Evolutionary conservation across 208 protist species (phyloP).

Genomic region (Leishmania martiniquensis): DNA sequence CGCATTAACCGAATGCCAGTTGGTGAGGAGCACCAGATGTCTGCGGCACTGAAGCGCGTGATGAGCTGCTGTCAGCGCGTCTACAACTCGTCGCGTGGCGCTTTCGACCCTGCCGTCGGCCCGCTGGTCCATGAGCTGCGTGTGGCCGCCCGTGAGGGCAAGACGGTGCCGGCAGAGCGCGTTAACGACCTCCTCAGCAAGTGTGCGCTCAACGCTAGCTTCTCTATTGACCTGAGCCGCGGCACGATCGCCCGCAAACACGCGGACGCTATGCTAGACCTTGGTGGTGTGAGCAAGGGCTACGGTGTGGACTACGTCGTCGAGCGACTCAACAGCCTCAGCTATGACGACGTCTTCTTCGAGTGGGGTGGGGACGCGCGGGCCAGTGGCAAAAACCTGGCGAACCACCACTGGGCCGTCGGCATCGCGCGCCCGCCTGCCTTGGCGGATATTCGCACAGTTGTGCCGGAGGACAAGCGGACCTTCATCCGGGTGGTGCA

Average conservation of each 20-base stretch:
- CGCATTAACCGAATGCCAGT: constrained; percentile 48
- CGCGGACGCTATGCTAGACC: constrained; percentile 53
- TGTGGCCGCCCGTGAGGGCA: constrained; percentile 29
- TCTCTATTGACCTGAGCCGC: constrained; percentile 47
- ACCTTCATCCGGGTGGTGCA: constrained; percentile 52
- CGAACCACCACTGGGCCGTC: constrained; percentile 44
- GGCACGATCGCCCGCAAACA: constrained; percentile 51
- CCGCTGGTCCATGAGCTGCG: constrained; percentile 38
- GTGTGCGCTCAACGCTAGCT: constrained; percentile 51
- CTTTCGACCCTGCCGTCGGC: constrained; percentile 55
- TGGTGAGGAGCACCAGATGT: constrained; percentile 62
- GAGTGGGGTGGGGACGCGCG: constrained; percentile 71
- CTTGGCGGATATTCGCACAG: constrained; percentile 38
- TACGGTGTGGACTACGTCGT: constrained; percentile 64
- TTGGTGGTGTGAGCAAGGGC: constrained; percentile 68
- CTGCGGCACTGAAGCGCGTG: constrained; percentile 49
- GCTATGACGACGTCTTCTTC: constrained; percentile 57
- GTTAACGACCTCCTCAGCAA: constrained; percentile 31
- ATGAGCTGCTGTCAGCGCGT: constrained; percentile 52
- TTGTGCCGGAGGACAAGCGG: constrained; percentile 32
- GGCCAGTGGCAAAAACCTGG: constrained; percentile 48
- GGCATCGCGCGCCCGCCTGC: constrained; percentile 58
- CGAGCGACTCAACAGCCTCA: constrained; percentile 42
- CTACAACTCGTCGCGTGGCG: constrained; percentile 51
- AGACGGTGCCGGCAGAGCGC: constrained; percentile 31